Base-by-base conservation (phyloP, 83 land plant genomes). In the Picea abies region DNA sequence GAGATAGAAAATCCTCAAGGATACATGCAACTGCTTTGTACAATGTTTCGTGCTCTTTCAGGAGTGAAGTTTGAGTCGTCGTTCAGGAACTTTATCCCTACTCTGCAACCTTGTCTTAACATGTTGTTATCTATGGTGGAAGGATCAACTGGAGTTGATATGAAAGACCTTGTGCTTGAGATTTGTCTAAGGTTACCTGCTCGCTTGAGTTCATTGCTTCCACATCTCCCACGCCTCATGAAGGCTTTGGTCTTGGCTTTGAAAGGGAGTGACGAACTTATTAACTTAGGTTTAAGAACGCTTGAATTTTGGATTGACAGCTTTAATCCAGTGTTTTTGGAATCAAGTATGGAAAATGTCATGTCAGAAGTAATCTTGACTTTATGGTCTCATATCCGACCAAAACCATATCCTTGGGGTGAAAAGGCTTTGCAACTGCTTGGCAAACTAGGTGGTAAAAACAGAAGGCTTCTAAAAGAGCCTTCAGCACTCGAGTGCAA, bases 301-400 rank as follows among this genome's bases (percentile, higher is more conserved):
- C 93, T 98, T 63, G 99, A 98, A 76, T 95, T 90, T 72, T 98
- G 99, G 99, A 95, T 98, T 70, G 99, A 98, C 81, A 98, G 99
- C 80, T 84, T 98, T n/a, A 98, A 96, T 87, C 99, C 99, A 77
- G 99, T 96, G 81, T 98, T 98, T 83, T 84, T 98, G 86, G 99
- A 98, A 84, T 99, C 99, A 2, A 98, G 99, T 81, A 98, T 98
- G 99, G 99, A 99, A 63, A 94, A 88, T 86, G 95, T 94, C 10
- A 94, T 96, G 90, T 94, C 99, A 5, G 99, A 98, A 44, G 92
- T 98, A 35, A 93, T 94, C 71, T 84, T 96, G 72, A 92, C 99
- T 66, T 83, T 98, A 60, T 98, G 99, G 99, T 94, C 97, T 78
- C 99, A 98, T 83, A 90, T 98, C 60, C 94, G 95, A 78, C 99